Conservation (phyloP, 2,329 filamentous ascomycete genomes). For the Aspergillus alliaceus region DNA sequence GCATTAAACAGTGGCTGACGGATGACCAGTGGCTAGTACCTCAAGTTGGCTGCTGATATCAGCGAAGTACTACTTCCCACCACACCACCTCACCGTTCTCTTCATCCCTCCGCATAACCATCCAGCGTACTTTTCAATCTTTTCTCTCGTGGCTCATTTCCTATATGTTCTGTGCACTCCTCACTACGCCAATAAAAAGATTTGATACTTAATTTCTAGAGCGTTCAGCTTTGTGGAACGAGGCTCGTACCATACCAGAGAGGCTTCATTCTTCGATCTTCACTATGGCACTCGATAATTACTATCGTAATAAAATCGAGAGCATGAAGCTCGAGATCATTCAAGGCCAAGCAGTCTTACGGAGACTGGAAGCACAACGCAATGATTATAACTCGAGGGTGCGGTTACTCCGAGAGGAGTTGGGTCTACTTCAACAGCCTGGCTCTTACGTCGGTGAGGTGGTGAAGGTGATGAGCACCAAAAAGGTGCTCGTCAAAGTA, state of each 20-base stretch:
- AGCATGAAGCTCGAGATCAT: conserved; percentile 99
- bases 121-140: too few species aligned
- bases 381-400: conserved; percentile 99
- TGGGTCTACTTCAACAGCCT: conserved; percentile 92
- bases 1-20: not conserved
- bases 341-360: conserved; percentile 92
- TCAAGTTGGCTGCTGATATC: conserved; percentile 4
- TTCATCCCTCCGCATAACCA: not conserved
- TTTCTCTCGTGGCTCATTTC: not conserved
- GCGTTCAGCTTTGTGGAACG: not conserved
- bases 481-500: conserved; percentile 98
- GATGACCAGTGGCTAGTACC: not conserved
- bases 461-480: conserved; percentile 99
- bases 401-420: conserved; percentile 88
- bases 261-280: conserved; percentile 32
- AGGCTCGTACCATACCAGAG: conserved; percentile 12
- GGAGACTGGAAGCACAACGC: conserved; percentile 92
- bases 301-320: conserved; percentile 99
- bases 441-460: conserved; percentile 98
- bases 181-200: too few species aligned
- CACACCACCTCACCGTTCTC: not conserved
- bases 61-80: conserved; percentile 1
- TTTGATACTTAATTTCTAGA: not conserved
- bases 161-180: not conserved
- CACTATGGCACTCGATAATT: conserved; percentile 97